Percentiles rank a stretch among this genome's conserved stretches.
These are phyloP conservation scores for Niveomyces coronatus DNA, from an alignment of 2,329 filamentous ascomycete species.

Conservation along the genomic window DNA sequence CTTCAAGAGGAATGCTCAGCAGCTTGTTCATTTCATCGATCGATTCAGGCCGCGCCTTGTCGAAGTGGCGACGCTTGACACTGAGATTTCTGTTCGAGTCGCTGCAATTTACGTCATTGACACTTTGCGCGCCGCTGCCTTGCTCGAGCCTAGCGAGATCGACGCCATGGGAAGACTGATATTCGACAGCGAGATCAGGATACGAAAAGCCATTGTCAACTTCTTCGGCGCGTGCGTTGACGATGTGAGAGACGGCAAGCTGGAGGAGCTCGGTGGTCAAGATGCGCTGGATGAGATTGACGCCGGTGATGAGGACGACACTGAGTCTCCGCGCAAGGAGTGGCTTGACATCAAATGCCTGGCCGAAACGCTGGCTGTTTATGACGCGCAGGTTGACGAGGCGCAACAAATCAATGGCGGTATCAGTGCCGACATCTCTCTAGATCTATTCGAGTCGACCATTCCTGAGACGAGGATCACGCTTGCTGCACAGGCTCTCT, in stretches of 20 bases:
- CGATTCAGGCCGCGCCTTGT: conserved; percentile 78
- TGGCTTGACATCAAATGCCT: conserved; percentile 93
- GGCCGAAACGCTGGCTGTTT: conserved; percentile 70
- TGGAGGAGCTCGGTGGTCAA: conserved; percentile 76
- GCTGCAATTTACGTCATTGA: conserved; percentile 75
- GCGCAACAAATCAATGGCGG: conserved; percentile 37
- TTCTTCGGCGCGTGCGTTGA: conserved; percentile 87
- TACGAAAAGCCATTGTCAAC: conserved; percentile 77
- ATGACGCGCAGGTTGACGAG: conserved; percentile 60
- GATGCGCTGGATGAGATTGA: conserved; percentile 69
- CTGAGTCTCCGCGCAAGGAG: conserved; percentile 62
- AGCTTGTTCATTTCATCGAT: conserved; percentile 87
- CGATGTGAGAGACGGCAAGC: conserved; percentile 66
- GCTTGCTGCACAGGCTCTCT: conserved; percentile 75
- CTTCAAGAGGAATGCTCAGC: conserved; percentile 70
- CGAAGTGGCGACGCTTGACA: conserved; percentile 84
- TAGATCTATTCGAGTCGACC: conserved; percentile 49
- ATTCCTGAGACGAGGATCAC: conserved; percentile 73
- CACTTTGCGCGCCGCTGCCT: conserved; percentile 67
- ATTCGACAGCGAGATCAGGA: conserved; percentile 74
- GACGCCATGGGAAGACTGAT: conserved; percentile 80
- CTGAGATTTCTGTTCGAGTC: conserved; percentile 70
- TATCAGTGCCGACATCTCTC: conserved; percentile 38
- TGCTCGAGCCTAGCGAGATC: conserved; percentile 85
- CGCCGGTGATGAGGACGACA: conserved; percentile 63